Percentiles rank a stretch among this genome's conserved stretches.
Evolutionary conservation across 768 basidiomycete species (phyloP).

Genomic region (Calocybe gangraenosa): DNA sequence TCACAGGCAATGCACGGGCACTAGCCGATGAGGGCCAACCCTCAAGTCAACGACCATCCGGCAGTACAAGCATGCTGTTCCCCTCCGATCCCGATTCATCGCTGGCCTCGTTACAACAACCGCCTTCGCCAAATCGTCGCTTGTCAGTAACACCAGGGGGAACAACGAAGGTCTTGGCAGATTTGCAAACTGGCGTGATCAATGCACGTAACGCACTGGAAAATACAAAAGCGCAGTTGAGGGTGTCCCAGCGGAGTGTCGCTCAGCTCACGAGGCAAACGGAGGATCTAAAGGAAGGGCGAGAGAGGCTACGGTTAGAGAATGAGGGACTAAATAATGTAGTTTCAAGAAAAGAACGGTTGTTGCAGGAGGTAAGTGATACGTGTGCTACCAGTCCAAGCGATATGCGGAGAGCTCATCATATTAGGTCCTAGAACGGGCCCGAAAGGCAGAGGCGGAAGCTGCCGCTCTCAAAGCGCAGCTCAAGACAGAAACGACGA

Average conservation of each 20-base stretch:
- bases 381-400: no score
- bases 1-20: constrained; percentile 76
- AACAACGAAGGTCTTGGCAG: constrained; percentile 84
- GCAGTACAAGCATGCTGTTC: constrained; percentile 22
- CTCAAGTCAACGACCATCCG: constrained; percentile 25
- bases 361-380: constrained; percentile 79
- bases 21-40: constrained; percentile 69
- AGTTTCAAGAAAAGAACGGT: constrained; percentile 80
- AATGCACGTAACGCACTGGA: constrained; percentile 79
- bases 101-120: constrained; percentile 35
- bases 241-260: constrained; percentile 78
- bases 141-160: constrained; percentile 68
- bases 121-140: constrained; percentile 51
- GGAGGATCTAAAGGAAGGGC: constrained; percentile 84
- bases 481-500: constrained; percentile 68
- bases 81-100: constrained; percentile 33
- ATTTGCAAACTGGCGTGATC: constrained; percentile 79
- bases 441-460: constrained; percentile 82
- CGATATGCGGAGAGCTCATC: no score
- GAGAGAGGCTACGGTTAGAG: constrained; percentile 78
- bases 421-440: constrained; percentile 69
- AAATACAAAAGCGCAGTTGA: constrained; percentile 78
- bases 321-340: constrained; percentile 89
- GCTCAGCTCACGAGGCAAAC: constrained; percentile 81
- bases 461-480: constrained; percentile 62